Percentiles rank a stretch among this genome's conserved stretches.
Evolutionary conservation across 352 stramenopile genomes (phyloP).

Genomic region (Aphanomyces astaci): DNA sequence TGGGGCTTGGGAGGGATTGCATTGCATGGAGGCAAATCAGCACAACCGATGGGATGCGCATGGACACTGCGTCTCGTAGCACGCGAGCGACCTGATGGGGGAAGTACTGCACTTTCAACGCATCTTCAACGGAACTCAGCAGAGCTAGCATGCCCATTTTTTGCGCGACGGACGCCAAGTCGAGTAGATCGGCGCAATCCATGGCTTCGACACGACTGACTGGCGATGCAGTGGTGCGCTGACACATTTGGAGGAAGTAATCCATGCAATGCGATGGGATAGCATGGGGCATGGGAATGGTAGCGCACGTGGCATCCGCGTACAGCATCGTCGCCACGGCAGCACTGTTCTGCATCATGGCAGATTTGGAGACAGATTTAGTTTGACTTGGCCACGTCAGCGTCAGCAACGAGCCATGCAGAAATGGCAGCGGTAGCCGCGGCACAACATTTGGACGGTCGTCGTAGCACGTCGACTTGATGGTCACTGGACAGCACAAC

Average conservation of each 20-base stretch:
- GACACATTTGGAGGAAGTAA: neutral
- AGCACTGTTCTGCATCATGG: neutral
- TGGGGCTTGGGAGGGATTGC: neutral
- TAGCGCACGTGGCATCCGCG: neutral
- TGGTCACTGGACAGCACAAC: neutral
- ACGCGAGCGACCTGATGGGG: neutral
- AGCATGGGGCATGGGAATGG: neutral
- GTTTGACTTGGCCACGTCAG: neutral
- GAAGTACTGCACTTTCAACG: neutral
- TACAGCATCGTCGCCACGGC: neutral
- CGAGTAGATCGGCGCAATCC: neutral
- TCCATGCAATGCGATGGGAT: neutral
- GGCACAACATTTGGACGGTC: neutral
- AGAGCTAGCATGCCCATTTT: neutral
- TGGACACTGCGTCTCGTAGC: neutral
- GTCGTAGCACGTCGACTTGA: neutral
- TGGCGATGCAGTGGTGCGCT: neutral
- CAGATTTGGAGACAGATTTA: neutral
- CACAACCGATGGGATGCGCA: neutral
- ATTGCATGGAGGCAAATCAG: neutral
- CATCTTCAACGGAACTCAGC: neutral
- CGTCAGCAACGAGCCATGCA: neutral
- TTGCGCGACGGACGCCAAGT: neutral
- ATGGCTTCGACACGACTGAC: neutral
- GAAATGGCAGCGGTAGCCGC: neutral